phyloP scores from a whole-genome alignment of 768 basidiomycete species.

The Coprinellus aureogranulatus region DNA sequence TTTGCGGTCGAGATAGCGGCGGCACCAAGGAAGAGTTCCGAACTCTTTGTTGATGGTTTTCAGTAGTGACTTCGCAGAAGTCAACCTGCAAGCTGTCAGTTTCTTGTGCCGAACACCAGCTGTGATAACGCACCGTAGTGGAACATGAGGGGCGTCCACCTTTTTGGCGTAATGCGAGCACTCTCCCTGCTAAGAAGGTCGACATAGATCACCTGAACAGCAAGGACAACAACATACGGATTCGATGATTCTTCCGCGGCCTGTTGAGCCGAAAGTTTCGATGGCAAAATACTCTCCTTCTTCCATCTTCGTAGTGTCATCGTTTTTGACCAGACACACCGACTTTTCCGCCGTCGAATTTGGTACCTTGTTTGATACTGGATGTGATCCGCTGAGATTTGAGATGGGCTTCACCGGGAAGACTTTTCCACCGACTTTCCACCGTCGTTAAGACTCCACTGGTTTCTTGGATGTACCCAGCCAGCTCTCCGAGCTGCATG shows the following conservation, averaged over 20 bases:
- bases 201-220: neutral
- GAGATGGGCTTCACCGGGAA: slow-evolving; percentile 89
- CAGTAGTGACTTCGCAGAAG: slow-evolving; percentile 80
- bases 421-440: slow-evolving; percentile 79
- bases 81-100: slow-evolving; percentile 48
- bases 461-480: slow-evolving; percentile 90
- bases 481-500: slow-evolving; percentile 88
- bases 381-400: slow-evolving; percentile 91
- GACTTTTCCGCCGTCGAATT: slow-evolving; percentile 95
- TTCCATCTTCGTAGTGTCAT: slow-evolving; percentile 95
- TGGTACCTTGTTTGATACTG: slow-evolving; percentile 89
- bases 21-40: slow-evolving; percentile 92
- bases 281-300: slow-evolving; percentile 99
- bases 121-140: slow-evolving; percentile 57
- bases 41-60: slow-evolving; percentile 90
- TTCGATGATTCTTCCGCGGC: slow-evolving; percentile 84
- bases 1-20: slow-evolving; percentile 87
- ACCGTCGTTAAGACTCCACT: slow-evolving; percentile 99
- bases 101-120: slow-evolving; percentile 1
- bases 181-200: slow-evolving; percentile 61
- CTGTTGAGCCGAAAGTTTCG: slow-evolving; percentile 98
- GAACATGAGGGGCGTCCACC: slow-evolving; percentile 65
- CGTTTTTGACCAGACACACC: slow-evolving; percentile 83
- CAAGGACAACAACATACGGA: slow-evolving; percentile 33
- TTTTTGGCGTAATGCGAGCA: slow-evolving; percentile 89